Base-by-base conservation (phyloP, 1,284 basidiomycete species). In the Malassezia sp. region DNA sequence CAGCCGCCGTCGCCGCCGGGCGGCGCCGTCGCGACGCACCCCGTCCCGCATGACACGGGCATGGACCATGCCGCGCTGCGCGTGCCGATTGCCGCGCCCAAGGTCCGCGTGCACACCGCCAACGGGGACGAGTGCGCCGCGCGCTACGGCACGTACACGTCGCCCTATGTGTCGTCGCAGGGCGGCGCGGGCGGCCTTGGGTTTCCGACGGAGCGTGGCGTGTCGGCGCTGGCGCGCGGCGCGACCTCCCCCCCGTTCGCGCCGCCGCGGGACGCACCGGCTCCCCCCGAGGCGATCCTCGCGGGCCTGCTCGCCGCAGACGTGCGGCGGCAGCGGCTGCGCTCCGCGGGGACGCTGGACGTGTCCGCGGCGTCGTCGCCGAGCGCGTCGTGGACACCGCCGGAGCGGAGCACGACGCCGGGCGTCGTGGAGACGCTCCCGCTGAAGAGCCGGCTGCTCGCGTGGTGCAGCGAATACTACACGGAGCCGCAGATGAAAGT, bases 391-490 rank as follows among this genome's bases (percentile, higher is more conserved):
- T 97, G 93, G 75, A 89, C 85, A 54, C 89, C 95, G 71, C 89
- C 91, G 2, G n/a, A n/a, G n/a, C n/a, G n/a, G n/a, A n/a, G n/a
- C n/a, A n/a, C n/a, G n/a, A 41, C 21, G 52, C 21, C 44, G 24
- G 50, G 47, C 17, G 45, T 61, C 11, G 45, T 49, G 18, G 74
- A 77, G 59, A 73, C 75, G 2, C 73, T 97, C 50, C 91, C 91
- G 0, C 73, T 97, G 59, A 88, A 87, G 73, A 89, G 85, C 63
- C 78, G 80, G 2, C 90, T 88, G 71, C 97, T 85, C 67, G 89
- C 93, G 64, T 96, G 88, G 86, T 89, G 87, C 52, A 81, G 82
- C 62, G 90, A 96, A 68, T 96, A 96, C 71, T 97, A 95, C 75
- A 89, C 85, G 54, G 90, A 96, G 71, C 89, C 91, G 4, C 91